phyloP scores from a whole-genome alignment of 768 basidiomycete genomes.

The Trametes cubensis region DNA sequence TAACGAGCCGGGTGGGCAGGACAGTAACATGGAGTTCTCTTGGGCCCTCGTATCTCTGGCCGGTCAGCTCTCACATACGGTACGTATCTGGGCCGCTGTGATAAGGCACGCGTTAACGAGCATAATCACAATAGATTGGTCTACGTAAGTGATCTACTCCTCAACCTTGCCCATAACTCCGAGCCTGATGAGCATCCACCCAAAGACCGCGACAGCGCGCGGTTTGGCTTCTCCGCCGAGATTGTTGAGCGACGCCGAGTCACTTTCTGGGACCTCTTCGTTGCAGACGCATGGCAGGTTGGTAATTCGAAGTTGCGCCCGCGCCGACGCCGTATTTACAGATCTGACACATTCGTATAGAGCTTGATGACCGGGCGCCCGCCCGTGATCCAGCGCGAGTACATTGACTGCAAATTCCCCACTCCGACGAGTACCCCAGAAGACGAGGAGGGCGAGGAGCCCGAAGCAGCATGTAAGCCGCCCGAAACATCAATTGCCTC shows the following conservation, averaged over 20 bases:
- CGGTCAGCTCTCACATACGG: constrained; percentile 61
- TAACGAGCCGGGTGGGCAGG: constrained; percentile 53
- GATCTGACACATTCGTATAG: constrained; percentile 38
- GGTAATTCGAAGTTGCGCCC: constrained; percentile 23
- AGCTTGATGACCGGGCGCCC: constrained; percentile 72
- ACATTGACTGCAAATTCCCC: constrained; percentile 69
- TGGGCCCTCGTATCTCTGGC: constrained; percentile 52
- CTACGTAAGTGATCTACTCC: constrained; percentile 40
- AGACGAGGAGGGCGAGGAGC: constrained; percentile 28
- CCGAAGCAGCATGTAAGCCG: constrained; percentile 19
- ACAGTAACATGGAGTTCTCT: constrained; percentile 53
- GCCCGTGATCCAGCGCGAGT: constrained; percentile 65
- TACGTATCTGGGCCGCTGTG: constrained; percentile 37
- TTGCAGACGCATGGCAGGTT: constrained; percentile 72
- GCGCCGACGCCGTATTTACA: background rate
- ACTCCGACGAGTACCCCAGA: constrained; percentile 30
- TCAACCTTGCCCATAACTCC: background rate
- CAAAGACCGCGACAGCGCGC: constrained; percentile 69
- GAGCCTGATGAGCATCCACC: background rate
- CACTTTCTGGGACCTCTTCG: constrained; percentile 79
- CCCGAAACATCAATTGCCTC: background rate
- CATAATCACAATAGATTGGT: constrained; percentile 38
- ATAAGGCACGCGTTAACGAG: constrained; percentile 24
- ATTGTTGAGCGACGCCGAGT: constrained; percentile 67
- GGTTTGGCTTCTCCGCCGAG: constrained; percentile 62